Base-by-base conservation (phyloP, 2,329 filamentous ascomycete genomes). In the Septoria linicola region DNA sequence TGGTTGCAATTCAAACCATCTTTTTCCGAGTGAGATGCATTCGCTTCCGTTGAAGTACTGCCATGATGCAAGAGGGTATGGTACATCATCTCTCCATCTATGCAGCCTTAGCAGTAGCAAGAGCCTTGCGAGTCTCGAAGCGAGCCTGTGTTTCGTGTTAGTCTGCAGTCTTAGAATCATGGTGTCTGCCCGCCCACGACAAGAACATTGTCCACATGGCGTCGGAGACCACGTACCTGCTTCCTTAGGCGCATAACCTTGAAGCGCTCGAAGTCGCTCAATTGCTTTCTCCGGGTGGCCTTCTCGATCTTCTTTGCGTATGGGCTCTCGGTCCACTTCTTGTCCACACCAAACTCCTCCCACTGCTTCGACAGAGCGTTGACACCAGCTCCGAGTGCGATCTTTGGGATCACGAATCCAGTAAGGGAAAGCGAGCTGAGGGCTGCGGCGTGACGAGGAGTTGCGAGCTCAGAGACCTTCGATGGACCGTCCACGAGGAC, bases 201-300 rank as follows among this genome's bases (percentile, higher is more conserved):
- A 8, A 31, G 19, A 17, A 4, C 17, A 5, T 30, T 10, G 2
- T 13, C 10, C 17, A 17, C 8, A 8, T 7, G 13, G 3, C 20
- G n/a, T 21, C n/a, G 36, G 7, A 19, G 48, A 40, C 27, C 13
- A 79, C 81, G 65, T 73, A 91, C 89, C 87, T 96, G 91, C 86
- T 99, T 99, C 87, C 92, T 95, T 79, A 97, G 82, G 78, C 92
- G 87, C 84, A 97, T 82, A 70, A 97, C 93, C 88, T 99, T 96
- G 89, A 97, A 99, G 76, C 93, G 87, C 82, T 99, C 93, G 74
- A 99, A 99, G 83, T 99, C 93, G 78, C 86, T 95, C 66, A 99
- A 82, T 70, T 84, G 83, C 80, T 87, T 87, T 82, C 93, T 88
- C 80, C 89, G 87, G 77, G 88, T 82, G 69, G 83, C 82, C 79